phyloP scores from a whole-genome alignment of 306 rosid species.

The Prosopis cineraria region DNA sequence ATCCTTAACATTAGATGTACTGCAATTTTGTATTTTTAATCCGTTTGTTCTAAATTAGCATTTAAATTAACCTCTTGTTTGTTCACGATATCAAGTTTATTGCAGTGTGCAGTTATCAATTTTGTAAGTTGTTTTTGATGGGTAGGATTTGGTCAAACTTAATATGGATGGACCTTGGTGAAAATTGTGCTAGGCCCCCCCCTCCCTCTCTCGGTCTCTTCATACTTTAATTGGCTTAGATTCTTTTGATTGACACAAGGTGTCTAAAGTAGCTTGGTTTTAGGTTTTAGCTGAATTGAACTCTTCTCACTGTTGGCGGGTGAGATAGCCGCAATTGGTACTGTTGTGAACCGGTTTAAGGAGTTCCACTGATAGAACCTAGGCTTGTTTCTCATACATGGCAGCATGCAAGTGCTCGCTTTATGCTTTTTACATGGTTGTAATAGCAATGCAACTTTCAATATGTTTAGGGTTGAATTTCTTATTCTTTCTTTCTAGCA shows the following conservation, averaged over 20 bases:
- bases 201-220: no score
- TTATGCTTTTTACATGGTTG: slow-evolving; percentile 17
- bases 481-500: neutral
- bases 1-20: neutral
- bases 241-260: slow-evolving; percentile 2
- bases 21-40: slow-evolving; percentile 22
- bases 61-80: neutral
- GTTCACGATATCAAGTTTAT: neutral
- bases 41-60: slow-evolving; percentile 16
- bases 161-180: neutral
- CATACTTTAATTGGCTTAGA: no score
- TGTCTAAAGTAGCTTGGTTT: slow-evolving; percentile 5
- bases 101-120: neutral
- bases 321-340: neutral
- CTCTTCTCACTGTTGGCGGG: slow-evolving; percentile 1
- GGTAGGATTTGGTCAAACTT: slow-evolving; percentile 12
- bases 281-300: neutral
- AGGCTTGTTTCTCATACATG: slow-evolving; percentile 15
- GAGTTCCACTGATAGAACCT: neutral
- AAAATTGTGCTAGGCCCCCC: neutral
- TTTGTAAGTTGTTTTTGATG: slow-evolving; percentile 14
- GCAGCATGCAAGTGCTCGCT: neutral
- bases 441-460: slow-evolving; percentile 9
- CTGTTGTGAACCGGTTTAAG: slow-evolving; percentile 17
- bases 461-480: neutral